Percentiles rank a stretch among this genome's conserved stretches.
Evolutionary conservation across 2,329 filamentous ascomycete genomes (phyloP).

Genomic region (Arthrobotrys entomopaga): DNA sequence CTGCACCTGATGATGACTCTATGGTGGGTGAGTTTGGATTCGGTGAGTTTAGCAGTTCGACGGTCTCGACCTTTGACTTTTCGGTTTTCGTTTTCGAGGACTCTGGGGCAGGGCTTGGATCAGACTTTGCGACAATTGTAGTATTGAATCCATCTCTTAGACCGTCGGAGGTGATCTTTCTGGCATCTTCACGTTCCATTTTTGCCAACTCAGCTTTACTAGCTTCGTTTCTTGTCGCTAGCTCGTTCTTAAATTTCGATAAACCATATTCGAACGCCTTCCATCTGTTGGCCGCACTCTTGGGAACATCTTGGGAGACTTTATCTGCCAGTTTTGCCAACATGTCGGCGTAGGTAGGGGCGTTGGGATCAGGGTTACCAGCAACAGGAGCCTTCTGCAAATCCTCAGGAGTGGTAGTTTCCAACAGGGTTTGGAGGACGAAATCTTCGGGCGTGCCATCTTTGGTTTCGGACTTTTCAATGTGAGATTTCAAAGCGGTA

Average conservation of each 20-base stretch:
- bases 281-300: constrained; percentile 75
- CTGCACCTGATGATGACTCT: constrained; percentile 68
- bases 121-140: constrained; percentile 77
- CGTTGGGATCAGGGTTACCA: constrained; percentile 61
- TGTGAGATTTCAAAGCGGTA: constrained; percentile 77
- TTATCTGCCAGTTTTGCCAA: constrained; percentile 95
- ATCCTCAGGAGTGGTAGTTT: constrained; percentile 62
- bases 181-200: constrained; percentile 83
- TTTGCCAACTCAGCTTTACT: constrained; percentile 78
- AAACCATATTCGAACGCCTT: constrained; percentile 82
- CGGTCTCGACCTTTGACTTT: constrained; percentile 64
- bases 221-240: constrained; percentile 80
- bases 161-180: constrained; percentile 92
- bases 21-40: constrained; percentile 63
- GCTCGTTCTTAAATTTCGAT: constrained; percentile 78
- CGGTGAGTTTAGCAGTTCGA: constrained; percentile 81
- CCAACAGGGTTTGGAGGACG: constrained; percentile 88
- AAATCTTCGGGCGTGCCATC: constrained; percentile 77
- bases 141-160: constrained; percentile 91
- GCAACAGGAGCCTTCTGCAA: constrained; percentile 35
- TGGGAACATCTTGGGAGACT: constrained; percentile 85
- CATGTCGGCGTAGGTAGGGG: constrained; percentile 94
- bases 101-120: constrained; percentile 53
- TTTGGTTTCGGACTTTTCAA: constrained; percentile 69
- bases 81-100: constrained; percentile 64